Base-by-base conservation (phyloP, 352 stramenopile species). In the Pythium diclinum region DNA sequence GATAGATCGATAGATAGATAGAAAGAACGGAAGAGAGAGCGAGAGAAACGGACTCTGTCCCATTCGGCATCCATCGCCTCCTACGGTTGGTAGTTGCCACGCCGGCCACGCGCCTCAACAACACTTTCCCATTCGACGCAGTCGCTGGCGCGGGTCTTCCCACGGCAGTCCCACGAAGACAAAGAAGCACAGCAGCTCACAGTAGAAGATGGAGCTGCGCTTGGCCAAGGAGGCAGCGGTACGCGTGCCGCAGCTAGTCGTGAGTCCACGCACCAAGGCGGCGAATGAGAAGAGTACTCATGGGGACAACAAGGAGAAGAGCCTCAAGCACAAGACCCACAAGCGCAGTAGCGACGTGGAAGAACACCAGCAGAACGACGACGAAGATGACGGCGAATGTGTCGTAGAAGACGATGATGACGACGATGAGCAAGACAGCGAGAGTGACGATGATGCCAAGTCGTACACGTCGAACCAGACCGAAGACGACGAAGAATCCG, bases 401-500 rank as follows among this genome's bases (percentile, higher is more conserved):
- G 60, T 44, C 14, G 36, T 44, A 13, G 8, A 44, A n/a, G 36
- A 5, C 11, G 36, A 44, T n/a, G 36, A 62, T 21, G 54, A 60
- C 4, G 40, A 47, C 17, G 40, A 66, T 19, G 54, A 60, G 3
- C 9, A 60, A 30, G 33, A 56, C 21, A 13, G n/a, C 16, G 51
- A 21, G 30, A 56, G 51, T 28, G 5, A 60, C 28, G 54, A 60
- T 11, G 56, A 69, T 21, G 62, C 62, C 47, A 52, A 64, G 56
- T 69, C 63, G 25, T 61, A 56, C 51, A 70, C 63, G 32, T 89
- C 78, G 0, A 89, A 89, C 47, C 81, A 89, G 72, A 72, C 63
- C 0, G 78, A 89, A 38, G 71, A 84, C 13, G 75, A 76, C 17
- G 47, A 36, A 47, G 40, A 47, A 23, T 47, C 40, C 8, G 40